Evolutionary conservation across 192 early-diverging fungal species (phyloP), one percentile per base, ranked within the genome.

Genomic region (Phycomyces nitens): DNA sequence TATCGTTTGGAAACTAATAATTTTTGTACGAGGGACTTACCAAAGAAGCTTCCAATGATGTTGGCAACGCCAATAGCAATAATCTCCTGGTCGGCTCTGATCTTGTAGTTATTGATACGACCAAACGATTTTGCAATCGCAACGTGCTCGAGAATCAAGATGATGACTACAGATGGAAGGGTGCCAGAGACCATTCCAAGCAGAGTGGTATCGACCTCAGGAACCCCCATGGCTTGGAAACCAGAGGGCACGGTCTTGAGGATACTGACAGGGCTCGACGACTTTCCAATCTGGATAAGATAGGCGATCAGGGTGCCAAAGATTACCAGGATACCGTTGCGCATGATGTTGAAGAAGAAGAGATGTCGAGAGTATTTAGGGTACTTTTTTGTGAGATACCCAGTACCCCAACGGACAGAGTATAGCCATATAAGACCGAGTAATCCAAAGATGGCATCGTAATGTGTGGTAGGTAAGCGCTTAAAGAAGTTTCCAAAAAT

Each of bases 81-180:
- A 20, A 95, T 70, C 72, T 98, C 96, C 80, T 98, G 94, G 76
- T 90, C 92, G 58, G 90, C 76, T 58, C 73, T 77, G 50, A 85
- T 85, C 21, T 78, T 83, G 80, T 98, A 98, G 54, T 92, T 86
- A 78, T 93, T 91, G 62, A 88, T 70, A 47, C 93, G 84, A 34
- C 91, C 95, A 80, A 93, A 96, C 10, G 89, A 89, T 78, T 95
- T 95, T 60, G 86, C 80, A 65, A 98, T 90, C 23, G 93, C 91
- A 65, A 95, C 88, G 67, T 96, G 94, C 75, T 98, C 95, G 49
- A 98, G 74, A 58, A 98, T 82, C 53, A 87, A 74, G 53, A 96
- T 86, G 5, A 98, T 78, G 21, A 88, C 77, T 20, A 87, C 81
- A 18, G 86, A 82, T 27, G 86, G 82, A 12, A 90, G 56, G 44